A percentile compares a stretch with the other conserved stretches of the same genome.
Evolutionary conservation across 208 protist species (phyloP).

Genomic region (Acanthamoeba castellanii): DNA sequence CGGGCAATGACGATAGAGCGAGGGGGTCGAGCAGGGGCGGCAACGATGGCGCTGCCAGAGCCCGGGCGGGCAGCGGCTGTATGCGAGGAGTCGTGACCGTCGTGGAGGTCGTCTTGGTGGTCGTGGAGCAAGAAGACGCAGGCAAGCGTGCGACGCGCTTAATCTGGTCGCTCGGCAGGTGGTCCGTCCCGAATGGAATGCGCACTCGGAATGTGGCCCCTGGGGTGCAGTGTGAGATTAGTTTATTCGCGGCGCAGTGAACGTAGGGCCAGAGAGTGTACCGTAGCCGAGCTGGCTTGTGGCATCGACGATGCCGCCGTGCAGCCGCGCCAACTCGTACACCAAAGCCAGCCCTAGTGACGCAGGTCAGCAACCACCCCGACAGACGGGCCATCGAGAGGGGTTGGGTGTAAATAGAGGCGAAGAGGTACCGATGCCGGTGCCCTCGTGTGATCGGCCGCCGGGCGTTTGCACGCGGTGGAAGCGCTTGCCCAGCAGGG

Average conservation of each 20-base stretch:
- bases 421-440: conserved; percentile 7
- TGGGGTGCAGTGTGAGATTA: neutral
- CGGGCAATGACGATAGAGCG: neutral
- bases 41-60: neutral
- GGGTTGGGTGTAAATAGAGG: neutral
- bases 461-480: conserved; percentile 67
- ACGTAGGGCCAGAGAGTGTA: neutral
- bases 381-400: too few species aligned
- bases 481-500: conserved; percentile 70
- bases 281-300: conserved; percentile 32
- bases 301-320: conserved; percentile 66
- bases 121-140: neutral
- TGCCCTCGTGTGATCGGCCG: conserved; percentile 64
- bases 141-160: neutral
- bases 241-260: neutral
- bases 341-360: conserved; percentile 72
- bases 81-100: neutral
- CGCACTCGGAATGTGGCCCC: conserved; percentile 46
- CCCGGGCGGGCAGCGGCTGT: neutral
- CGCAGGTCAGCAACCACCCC: too few species aligned
- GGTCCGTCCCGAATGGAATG: conserved; percentile 3
- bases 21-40: neutral
- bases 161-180: conserved; percentile 28
- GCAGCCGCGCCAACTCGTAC: conserved; percentile 75
- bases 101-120: neutral